phyloP scores from a whole-genome alignment of 371 early-diverging fungal genomes.

The Rhizopus sp. region DNA sequence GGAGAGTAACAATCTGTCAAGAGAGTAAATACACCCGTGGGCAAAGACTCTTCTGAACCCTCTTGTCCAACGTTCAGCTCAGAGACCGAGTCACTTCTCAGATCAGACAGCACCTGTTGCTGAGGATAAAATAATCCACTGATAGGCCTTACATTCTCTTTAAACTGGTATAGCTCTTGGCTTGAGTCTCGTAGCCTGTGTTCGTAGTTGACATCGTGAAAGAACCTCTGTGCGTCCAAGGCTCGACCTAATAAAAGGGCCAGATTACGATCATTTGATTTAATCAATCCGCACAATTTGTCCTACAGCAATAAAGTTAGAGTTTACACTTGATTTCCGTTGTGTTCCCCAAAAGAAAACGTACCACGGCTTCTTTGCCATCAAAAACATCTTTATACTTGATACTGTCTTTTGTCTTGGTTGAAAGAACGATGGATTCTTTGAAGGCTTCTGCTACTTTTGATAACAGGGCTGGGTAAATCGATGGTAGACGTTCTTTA shows the following conservation, averaged over 20 bases:
- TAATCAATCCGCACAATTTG: conserved; percentile 69
- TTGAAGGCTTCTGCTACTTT: conserved; percentile 78
- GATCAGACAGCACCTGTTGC: neutral
- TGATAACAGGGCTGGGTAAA: conserved; percentile 84
- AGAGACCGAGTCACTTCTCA: conserved; percentile 2
- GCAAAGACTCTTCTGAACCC: conserved; percentile 42
- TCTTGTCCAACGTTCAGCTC: conserved; percentile 13
- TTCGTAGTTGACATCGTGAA: conserved; percentile 88
- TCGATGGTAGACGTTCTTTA: conserved; percentile 37
- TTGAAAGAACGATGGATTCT: conserved; percentile 45
- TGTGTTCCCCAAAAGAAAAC: conserved; percentile 11
- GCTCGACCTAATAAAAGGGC: conserved; percentile 85
- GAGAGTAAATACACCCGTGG: conserved; percentile 85
- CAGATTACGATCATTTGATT: conserved; percentile 83
- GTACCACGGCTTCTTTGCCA: conserved; percentile 84
- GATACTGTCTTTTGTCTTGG: conserved; percentile 75
- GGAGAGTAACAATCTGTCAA: conserved; percentile 80
- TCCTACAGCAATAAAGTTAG: conserved; percentile 52
- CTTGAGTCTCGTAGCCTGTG: conserved; percentile 80
- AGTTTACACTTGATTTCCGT: neutral
- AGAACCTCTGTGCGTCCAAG: conserved; percentile 84
- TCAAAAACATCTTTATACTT: conserved; percentile 82
- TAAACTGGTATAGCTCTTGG: conserved; percentile 79
- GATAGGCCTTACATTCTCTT: conserved; percentile 29
- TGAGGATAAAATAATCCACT: conserved; percentile 7